These are phyloP conservation scores for Aspergillus tanneri DNA, from an alignment of 2,329 filamentous ascomycete species.

Conservation along the genomic window DNA sequence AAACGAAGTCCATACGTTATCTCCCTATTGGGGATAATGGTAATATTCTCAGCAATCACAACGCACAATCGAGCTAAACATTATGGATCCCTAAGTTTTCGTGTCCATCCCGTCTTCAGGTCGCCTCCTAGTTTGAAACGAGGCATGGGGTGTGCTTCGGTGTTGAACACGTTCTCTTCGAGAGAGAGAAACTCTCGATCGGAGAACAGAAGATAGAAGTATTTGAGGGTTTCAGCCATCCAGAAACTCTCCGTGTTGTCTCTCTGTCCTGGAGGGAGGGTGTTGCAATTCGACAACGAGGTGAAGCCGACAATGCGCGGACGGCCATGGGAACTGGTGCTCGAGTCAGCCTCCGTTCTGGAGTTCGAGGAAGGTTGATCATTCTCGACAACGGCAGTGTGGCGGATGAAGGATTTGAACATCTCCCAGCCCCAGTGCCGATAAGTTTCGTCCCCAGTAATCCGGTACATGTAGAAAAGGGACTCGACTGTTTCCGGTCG, in stretches of 20 bases:
- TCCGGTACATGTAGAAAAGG: conserved; percentile 97
- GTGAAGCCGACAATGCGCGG: conserved; percentile 65
- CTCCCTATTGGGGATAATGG: too few species aligned
- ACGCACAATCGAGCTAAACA: neutral
- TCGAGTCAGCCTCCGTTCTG: conserved; percentile 7
- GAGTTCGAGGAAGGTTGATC: conserved; percentile 32
- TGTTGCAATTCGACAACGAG: conserved; percentile 72
- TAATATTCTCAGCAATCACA: neutral
- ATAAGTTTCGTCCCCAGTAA: conserved; percentile 86
- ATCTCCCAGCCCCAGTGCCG: conserved; percentile 98
- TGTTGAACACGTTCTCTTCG: conserved; percentile 88
- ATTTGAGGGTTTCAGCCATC: conserved; percentile 97
- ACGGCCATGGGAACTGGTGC: conserved; percentile 2
- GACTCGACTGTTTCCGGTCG: conserved; percentile 95
- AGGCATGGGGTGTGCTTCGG: conserved; percentile 88
- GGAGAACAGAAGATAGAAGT: conserved; percentile 93
- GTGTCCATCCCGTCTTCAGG: conserved; percentile 43
- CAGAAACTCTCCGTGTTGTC: conserved; percentile 99
- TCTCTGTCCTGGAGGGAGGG: conserved; percentile 64
- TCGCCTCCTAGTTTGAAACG: conserved; percentile 70
- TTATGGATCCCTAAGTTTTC: conserved; percentile 23
- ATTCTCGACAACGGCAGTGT: conserved; percentile 75
- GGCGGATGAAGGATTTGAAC: conserved; percentile 86
- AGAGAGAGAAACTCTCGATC: conserved; percentile 78
- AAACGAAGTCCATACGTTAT: too few species aligned